Base-by-base conservation (phyloP, 1,284 basidiomycete species). In the Hemileia vastatrix region DNA sequence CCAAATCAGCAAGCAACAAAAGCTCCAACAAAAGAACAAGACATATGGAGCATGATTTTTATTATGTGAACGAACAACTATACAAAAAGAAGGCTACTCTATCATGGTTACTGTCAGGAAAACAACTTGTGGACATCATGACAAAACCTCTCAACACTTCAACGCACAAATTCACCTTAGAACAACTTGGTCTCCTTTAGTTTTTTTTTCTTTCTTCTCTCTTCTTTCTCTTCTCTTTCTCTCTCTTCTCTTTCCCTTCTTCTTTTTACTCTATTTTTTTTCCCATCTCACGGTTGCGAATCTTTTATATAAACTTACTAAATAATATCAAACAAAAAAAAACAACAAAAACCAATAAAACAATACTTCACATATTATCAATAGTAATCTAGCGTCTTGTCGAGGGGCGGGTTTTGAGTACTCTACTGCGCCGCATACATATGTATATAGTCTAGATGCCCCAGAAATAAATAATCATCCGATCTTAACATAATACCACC, bases 111-210 rank as follows among this genome's bases (percentile, higher is more conserved):
- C 2, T 4, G 13, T 48, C 55, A 3, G 4, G 3, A 11, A 21
- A 57, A 18, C 44, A 57, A n/a, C 15, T 57, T 2, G 55, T 45
- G 21, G 27, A 57, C 24, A 48, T 57, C 23, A 32, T 57, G 11
- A 57, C 55, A 6, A 57, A 57, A 31, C 15, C 23, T 13, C 15
- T 55, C 3, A 36, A 43, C 31, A 36, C 9, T 54, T 54, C 19
- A 11, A 18, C 24, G 49, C 6, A 11, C 33, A 13, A 27, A 32
- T 9, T 13, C 21, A 11, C 6, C 23, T 24, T 51, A 24, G 6
- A 9, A 51, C 50, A 52, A 8, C 48, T 49, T 49, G 48, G 48
- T 27, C 9, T 13, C 27, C 4, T 13, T 51, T 27, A 9, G 33
- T 32, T n/a, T 5, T 44, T n/a, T 44, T 9, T 44, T 44, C n/a